These are phyloP conservation scores for Phycomyces blakesleeanus DNA, from an alignment of 192 early-diverging fungal species.

Conservation along the genomic window DNA sequence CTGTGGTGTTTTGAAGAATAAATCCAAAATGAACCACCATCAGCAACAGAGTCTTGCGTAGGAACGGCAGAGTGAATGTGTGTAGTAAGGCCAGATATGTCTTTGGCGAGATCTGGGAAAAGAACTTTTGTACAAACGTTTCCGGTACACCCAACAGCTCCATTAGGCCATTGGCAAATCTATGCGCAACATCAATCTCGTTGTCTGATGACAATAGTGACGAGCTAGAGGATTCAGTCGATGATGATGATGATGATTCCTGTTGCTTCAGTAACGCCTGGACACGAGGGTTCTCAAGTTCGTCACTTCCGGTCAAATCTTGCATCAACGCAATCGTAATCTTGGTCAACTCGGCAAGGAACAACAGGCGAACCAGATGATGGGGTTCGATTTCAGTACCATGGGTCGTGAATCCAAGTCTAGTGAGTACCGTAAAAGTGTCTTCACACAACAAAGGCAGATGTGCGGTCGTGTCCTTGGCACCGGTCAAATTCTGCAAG, in stretches of 20 bases:
- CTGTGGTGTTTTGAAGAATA: constrained; percentile 42
- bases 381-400: constrained; percentile 42
- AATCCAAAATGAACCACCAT: constrained; percentile 63
- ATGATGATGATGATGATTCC: neutral
- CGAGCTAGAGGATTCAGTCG: no score
- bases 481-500: constrained; percentile 1
- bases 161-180: constrained; percentile 15
- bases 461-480: no score
- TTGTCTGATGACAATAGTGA: no score
- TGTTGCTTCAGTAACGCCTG: constrained; percentile 3
- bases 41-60: constrained; percentile 62
- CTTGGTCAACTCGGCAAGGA: constrained; percentile 69
- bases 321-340: constrained; percentile 53
- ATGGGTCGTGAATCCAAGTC: constrained; percentile 47
- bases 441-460: constrained; percentile 69
- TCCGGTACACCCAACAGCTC: constrained; percentile 7
- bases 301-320: neutral
- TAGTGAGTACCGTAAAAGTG: constrained; percentile 61
- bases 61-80: constrained; percentile 68
- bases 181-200: neutral
- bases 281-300: neutral
- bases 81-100: constrained; percentile 20
- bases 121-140: constrained; percentile 12
- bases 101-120: constrained; percentile 2
- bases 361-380: constrained; percentile 65